Evolutionary conservation across 2,329 filamentous ascomycete species (phyloP).

Genomic region (Colletotrichum sp.): DNA sequence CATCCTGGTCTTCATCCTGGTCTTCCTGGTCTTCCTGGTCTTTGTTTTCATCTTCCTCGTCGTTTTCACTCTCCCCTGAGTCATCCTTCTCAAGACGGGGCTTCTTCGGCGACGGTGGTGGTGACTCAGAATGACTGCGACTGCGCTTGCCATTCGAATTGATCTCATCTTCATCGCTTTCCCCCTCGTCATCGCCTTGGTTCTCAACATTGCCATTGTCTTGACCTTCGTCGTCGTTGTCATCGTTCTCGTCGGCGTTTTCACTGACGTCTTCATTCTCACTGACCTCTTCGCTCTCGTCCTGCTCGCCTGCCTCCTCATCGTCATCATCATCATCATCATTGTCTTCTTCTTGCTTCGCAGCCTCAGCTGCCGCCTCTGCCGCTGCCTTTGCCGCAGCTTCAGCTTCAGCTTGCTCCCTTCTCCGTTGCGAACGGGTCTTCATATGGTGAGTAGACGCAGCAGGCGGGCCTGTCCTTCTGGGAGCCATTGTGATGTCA

Average conservation of each 20-base stretch:
- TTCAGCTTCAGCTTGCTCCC: neutral
- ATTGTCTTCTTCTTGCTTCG: neutral
- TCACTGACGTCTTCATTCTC: neutral
- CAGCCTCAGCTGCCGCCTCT: neutral
- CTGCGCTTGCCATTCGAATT: neutral
- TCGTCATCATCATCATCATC: neutral
- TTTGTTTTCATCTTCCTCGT: neutral
- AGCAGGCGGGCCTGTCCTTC: neutral
- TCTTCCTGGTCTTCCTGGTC: neutral
- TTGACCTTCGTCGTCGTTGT: neutral
- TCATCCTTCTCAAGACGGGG: neutral
- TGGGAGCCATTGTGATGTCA: neutral
- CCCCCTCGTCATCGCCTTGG: neutral
- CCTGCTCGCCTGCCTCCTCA: neutral
- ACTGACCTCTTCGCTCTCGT: neutral
- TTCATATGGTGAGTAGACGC: neutral
- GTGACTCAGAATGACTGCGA: neutral
- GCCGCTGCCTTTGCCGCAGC: neutral
- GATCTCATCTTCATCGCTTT: neutral
- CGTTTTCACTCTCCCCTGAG: neutral
- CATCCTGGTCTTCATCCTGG: too few relatives aligned
- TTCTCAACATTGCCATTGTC: neutral
- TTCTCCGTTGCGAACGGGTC: neutral
- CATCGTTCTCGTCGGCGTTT: neutral
- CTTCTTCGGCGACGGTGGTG: neutral